phyloP scores from a whole-genome alignment of 2,329 filamentous ascomycete genomes.

The Blastomyces parvus region DNA sequence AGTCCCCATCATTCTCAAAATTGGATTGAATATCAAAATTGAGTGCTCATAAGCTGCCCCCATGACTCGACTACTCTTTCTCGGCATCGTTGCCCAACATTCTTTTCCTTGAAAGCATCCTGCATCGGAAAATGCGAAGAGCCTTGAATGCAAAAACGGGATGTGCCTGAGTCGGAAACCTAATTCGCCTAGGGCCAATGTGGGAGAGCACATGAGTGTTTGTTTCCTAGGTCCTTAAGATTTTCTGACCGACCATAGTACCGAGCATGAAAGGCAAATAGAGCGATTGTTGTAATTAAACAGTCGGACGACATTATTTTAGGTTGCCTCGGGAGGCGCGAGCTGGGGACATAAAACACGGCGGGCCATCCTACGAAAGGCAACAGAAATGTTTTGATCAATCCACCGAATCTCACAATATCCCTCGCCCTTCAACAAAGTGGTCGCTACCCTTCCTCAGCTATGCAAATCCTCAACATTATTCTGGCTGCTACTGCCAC shows the following conservation, averaged over 20 bases:
- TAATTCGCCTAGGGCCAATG: not conserved
- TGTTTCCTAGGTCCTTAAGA: not conserved
- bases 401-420: not conserved
- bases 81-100: not conserved
- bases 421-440: not conserved
- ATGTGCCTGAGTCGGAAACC: not conserved
- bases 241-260: not conserved
- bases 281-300: not conserved
- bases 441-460: not conserved
- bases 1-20: not conserved
- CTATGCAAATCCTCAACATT: not conserved
- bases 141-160: not conserved
- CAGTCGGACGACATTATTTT: no score
- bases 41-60: not conserved
- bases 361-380: not conserved
- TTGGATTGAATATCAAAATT: not conserved
- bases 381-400: not conserved
- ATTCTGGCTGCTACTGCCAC: not conserved
- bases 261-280: not conserved
- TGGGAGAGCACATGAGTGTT: not conserved
- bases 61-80: not conserved
- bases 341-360: not conserved
- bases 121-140: not conserved
- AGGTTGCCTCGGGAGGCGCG: not conserved
- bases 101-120: not conserved